phyloP scores from a whole-genome alignment of 768 basidiomycete genomes.

The Lactarius trivialis region DNA sequence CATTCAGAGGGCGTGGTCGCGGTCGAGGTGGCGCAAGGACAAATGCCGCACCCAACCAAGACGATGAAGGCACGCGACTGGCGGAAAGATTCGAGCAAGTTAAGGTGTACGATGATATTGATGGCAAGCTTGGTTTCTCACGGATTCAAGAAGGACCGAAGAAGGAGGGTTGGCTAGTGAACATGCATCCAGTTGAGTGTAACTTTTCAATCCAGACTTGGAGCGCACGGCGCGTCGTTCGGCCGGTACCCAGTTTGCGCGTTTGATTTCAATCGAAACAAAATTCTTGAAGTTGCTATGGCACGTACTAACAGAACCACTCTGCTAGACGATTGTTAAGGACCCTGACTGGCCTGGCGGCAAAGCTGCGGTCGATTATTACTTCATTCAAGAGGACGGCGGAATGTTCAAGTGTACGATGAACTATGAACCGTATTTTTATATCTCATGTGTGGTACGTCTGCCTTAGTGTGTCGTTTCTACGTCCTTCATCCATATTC shows the following conservation, averaged over 20 bases:
- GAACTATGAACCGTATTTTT: constrained; percentile 92
- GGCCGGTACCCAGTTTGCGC: not conserved
- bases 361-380: constrained; percentile 88
- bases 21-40: constrained; percentile 42
- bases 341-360: constrained; percentile 81
- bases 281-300: not conserved
- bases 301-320: not conserved
- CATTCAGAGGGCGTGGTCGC: constrained; percentile 40
- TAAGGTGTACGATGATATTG: constrained; percentile 73
- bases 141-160: constrained; percentile 70
- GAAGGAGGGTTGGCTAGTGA: constrained; percentile 91
- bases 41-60: constrained; percentile 52
- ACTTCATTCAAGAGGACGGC: constrained; percentile 97
- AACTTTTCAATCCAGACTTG: not conserved
- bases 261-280: not conserved
- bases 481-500: constrained; percentile 5
- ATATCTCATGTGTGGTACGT: constrained; percentile 83
- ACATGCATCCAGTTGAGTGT: constrained; percentile 89
- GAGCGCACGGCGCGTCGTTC: not conserved
- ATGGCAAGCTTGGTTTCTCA: constrained; percentile 87
- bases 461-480: not conserved
- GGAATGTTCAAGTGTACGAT: constrained; percentile 93
- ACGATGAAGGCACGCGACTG: constrained; percentile 85
- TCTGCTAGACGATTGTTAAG: constrained; percentile 68
- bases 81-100: constrained; percentile 84